A percentile compares a stretch with the other conserved stretches of the same genome.
Evolutionary conservation across 2,329 filamentous ascomycete species (phyloP).

Genomic region (Madurella mycetomatis): DNA sequence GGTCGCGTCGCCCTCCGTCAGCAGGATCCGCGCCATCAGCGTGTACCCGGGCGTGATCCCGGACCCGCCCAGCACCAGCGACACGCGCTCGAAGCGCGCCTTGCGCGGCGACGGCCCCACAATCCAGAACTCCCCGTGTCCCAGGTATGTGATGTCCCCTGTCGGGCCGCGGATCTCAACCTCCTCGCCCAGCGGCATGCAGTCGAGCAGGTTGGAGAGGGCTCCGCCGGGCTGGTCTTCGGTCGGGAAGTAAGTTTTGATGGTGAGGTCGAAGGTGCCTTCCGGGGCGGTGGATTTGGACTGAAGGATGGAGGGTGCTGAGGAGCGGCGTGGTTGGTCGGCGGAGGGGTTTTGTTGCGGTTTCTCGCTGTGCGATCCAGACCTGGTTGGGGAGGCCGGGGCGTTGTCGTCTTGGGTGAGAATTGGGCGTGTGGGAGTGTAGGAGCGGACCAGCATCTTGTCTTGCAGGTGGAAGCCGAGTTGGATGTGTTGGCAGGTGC

Average conservation of each 20-base stretch:
- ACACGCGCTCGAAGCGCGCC: slow-evolving; percentile 40
- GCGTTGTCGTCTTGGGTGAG: slow-evolving; percentile 14
- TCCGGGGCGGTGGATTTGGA: not conserved
- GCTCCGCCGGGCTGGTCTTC: slow-evolving; percentile 35
- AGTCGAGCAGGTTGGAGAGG: slow-evolving; percentile 50
- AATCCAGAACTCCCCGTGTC: slow-evolving; percentile 43
- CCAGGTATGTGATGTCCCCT: slow-evolving; percentile 47
- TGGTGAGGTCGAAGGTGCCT: slow-evolving; percentile 44
- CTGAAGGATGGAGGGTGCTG: not conserved
- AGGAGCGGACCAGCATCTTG: slow-evolving; percentile 46
- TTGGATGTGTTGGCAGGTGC: slow-evolving; percentile 49
- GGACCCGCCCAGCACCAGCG: slow-evolving; percentile 46
- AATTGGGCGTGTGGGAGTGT: slow-evolving; percentile 47
- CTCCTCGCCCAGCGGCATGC: slow-evolving; percentile 43
- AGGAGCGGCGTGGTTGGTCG: slow-evolving; percentile 2
- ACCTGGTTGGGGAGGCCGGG: not conserved
- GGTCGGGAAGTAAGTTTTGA: slow-evolving; percentile 49
- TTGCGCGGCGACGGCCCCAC: slow-evolving; percentile 32
- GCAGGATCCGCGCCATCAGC: slow-evolving; percentile 41
- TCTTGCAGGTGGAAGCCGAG: slow-evolving; percentile 50
- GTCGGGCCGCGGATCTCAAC: slow-evolving; percentile 49
- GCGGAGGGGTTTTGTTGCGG: too few species aligned
- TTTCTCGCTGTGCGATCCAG: too few species aligned
- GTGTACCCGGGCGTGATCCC: slow-evolving; percentile 51
- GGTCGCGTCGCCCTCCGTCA: slow-evolving; percentile 32